These are phyloP conservation scores for Mrakia hoshinonis DNA, from an alignment of 768 basidiomycete genomes.

Conservation along the genomic window DNA sequence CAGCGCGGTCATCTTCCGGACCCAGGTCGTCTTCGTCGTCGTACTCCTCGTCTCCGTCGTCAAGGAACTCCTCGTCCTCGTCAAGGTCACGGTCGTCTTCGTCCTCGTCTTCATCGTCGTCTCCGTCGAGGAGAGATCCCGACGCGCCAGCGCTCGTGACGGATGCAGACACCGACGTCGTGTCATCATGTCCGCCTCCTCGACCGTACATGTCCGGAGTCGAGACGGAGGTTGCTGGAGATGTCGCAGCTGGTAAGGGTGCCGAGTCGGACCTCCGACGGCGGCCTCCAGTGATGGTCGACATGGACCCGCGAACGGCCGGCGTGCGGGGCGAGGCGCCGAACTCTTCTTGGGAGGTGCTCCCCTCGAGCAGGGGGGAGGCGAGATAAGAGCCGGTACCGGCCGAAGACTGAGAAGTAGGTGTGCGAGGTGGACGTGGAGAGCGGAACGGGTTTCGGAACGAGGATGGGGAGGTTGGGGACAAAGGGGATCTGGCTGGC, in stretches of 20 bases:
- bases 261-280: conserved; percentile 19
- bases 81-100: conserved; percentile 19
- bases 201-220: not conserved
- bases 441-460: conserved; percentile 4
- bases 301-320: not conserved
- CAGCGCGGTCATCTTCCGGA: not conserved
- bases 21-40: conserved; percentile 13
- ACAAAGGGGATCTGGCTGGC: not conserved
- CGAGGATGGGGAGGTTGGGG: not conserved
- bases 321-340: not conserved
- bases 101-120: conserved; percentile 19
- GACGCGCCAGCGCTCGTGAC: conserved; percentile 9
- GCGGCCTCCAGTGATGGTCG: not conserved
- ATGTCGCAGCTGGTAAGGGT: not conserved
- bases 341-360: not conserved
- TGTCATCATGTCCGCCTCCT: not conserved
- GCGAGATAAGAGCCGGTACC: not conserved
- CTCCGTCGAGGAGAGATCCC: not conserved
- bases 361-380: not conserved
- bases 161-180: not conserved
- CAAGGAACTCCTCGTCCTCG: conserved; percentile 20
- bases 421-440: not conserved
- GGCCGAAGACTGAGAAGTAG: conserved; percentile 1
- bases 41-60: conserved; percentile 18
- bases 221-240: conserved; percentile 1